A percentile compares a stretch with the other conserved stretches of the same genome.
These are phyloP conservation scores for Collybia sp. DNA, from an alignment of 768 basidiomycete species.

Conservation along the genomic window DNA sequence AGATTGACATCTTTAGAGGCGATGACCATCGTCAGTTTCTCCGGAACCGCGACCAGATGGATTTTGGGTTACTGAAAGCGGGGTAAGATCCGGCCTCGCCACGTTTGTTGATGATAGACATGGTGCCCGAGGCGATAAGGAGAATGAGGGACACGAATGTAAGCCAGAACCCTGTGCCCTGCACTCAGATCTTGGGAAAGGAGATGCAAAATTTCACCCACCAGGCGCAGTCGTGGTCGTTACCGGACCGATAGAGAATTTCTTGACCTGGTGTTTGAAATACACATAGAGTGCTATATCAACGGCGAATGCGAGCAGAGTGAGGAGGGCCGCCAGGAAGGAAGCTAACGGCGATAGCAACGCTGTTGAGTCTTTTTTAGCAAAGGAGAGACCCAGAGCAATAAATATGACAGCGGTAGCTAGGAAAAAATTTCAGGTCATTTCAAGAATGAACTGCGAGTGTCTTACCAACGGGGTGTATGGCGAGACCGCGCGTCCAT, in stretches of 20 bases:
- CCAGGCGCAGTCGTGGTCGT: slow-evolving; percentile 62
- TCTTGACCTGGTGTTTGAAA: slow-evolving; percentile 52
- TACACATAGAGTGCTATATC: slow-evolving; percentile 71
- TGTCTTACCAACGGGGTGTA: slow-evolving; percentile 68
- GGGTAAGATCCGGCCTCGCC: slow-evolving; percentile 36
- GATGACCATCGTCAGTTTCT: too few species aligned
- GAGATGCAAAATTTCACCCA: slow-evolving; percentile 23
- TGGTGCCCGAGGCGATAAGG: slow-evolving; percentile 58
- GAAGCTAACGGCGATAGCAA: slow-evolving; percentile 63
- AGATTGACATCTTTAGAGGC: too few species aligned
- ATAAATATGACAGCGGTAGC: slow-evolving; percentile 55
- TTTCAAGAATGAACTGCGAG: too few species aligned
- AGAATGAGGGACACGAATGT: slow-evolving; percentile 65
- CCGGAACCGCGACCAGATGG: slow-evolving; percentile 33
- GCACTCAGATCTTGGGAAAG: too few species aligned
- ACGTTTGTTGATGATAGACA: slow-evolving; percentile 66
- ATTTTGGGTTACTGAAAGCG: slow-evolving; percentile 17
- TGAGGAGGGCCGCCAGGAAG: slow-evolving; percentile 65
- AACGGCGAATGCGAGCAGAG: slow-evolving; percentile 70
- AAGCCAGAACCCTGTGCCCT: slow-evolving; percentile 62
- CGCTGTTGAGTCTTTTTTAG: slow-evolving; percentile 50
- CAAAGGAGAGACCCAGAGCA: slow-evolving; percentile 60
- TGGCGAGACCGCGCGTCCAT: slow-evolving; percentile 72
- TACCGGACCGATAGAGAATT: slow-evolving; percentile 36
- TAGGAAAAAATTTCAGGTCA: slow-evolving; percentile 8